Conservation (phyloP, 495 filamentous ascomycete species). For the Penicillium coffeae region DNA sequence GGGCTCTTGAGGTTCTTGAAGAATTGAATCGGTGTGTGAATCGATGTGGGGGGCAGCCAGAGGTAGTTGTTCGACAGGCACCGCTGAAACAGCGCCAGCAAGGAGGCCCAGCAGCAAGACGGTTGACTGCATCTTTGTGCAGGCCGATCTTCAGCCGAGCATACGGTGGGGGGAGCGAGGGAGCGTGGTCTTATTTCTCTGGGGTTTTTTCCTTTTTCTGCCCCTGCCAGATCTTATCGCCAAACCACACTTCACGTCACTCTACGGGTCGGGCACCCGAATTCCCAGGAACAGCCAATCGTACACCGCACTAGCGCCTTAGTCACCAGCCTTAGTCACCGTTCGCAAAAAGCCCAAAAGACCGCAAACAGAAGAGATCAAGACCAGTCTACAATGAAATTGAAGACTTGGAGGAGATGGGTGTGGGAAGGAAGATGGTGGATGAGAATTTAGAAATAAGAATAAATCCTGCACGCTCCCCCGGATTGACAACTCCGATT, state of each 20-base stretch:
- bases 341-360: neutral
- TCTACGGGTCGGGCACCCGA: slow-evolving; percentile 2
- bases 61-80: slow-evolving; percentile 19
- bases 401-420: neutral
- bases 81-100: slow-evolving; percentile 10
- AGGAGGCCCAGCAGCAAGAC: slow-evolving; percentile 18
- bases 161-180: neutral
- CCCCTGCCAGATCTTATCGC: slow-evolving; percentile 4
- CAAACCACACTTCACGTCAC: slow-evolving; percentile 1
- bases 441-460: neutral
- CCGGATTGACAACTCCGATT: neutral
- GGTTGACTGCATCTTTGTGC: slow-evolving; percentile 14
- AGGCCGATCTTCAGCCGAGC: slow-evolving; percentile 1
- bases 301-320: neutral
- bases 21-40: neutral
- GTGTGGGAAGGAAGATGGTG: neutral
- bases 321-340: neutral
- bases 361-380: neutral
- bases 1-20: neutral
- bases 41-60: slow-evolving; percentile 5
- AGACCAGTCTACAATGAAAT: neutral
- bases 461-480: neutral
- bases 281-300: neutral
- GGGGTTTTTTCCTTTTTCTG: slow-evolving; percentile 1
- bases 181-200: neutral